Conservation (phyloP, 164 flowering plant genomes). For the Echeveria elegans region DNA sequence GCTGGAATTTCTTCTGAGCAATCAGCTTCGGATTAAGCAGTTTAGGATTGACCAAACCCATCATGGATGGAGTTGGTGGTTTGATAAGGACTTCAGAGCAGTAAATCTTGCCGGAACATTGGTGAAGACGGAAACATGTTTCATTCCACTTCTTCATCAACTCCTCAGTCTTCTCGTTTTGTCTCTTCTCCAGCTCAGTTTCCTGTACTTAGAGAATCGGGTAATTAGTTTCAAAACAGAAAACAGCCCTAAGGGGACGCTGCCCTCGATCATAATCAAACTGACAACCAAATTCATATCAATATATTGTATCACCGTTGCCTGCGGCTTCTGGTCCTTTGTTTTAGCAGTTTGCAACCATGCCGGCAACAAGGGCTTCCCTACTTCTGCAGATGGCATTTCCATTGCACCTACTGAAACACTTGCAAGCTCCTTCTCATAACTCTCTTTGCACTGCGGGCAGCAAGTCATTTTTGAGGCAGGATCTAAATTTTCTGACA, state of each 20-base stretch:
- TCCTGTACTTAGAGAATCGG: constrained; percentile 19
- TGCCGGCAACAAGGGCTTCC: constrained; percentile 49
- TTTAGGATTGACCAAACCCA: constrained; percentile 32
- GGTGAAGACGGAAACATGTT: constrained; percentile 60
- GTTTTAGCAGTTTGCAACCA: constrained; percentile 73
- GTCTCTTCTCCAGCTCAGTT: constrained; percentile 40
- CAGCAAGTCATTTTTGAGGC: constrained; percentile 41
- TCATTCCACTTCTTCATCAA: constrained; percentile 82
- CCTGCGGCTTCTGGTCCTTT: constrained; percentile 36
- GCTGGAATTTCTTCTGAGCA: constrained; percentile 31
- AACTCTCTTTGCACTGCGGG: constrained; percentile 53
- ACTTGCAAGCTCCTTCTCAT: constrained; percentile 61
- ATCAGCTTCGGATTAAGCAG: constrained; percentile 31
- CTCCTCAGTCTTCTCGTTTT: constrained; percentile 53
- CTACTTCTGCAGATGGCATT: constrained; percentile 39
- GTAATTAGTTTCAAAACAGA: not conserved
- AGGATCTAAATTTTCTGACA: constrained; percentile 43
- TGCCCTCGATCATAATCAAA: not conserved
- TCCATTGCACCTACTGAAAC: constrained; percentile 31
- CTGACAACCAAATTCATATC: not conserved
- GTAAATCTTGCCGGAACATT: constrained; percentile 37
- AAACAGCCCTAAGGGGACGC: not conserved
- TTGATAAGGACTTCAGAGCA: constrained; percentile 24
- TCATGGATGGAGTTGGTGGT: constrained; percentile 25
- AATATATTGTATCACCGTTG: constrained; percentile 11